Evolutionary conservation across 2,329 filamentous ascomycete species (phyloP), one percentile per base, ranked within the genome.

Genomic region (Diplodia mutila): DNA sequence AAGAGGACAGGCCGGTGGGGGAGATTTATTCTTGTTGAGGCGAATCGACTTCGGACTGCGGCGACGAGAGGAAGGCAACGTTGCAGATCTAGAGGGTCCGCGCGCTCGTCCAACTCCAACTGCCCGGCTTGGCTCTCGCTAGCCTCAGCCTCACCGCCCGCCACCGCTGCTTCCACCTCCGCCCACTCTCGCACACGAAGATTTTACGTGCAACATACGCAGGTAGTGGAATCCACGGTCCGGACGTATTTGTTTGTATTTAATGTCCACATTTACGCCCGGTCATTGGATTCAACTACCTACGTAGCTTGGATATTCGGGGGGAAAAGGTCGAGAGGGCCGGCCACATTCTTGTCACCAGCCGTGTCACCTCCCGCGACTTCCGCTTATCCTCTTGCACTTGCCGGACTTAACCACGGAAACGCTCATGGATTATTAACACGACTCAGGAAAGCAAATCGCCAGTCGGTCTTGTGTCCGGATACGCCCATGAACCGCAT

Each of bases 21-120:
- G 59, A 63, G 21, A 51, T 66, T 66, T 51, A 54, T 52, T 57
- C 52, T 37, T 55, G 64, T 66, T 66, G 64, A 59, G 51, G 29
- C 51, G 29, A 42, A 34, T 37, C 21, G 53, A 34, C 53, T 55
- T 37, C 21, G n/a, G 39, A n/a, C 54, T 27, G 57, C 57, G 59
- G 59, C 59, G 59, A 51, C 14, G 27, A 42, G 32, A 61, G 39
- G 42, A 51, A 61, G 59, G 59, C 42, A 63, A 63, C 59, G 59
- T 63, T 63, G 59, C 59, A 63, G 59, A 63, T 63, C 59, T 51
- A 48, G 37, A 63, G 59, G 59, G 59, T 27, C 59, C 59, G 46
- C 32, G 59, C 59, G 29, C 27, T 16, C 49, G 3, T 7, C 25
- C 2, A 34, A n/a, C n/a, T n/a, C 29, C 53, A 32, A 27, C 32